Evolutionary conservation across 2,329 filamentous ascomycete species (phyloP).

Genomic region (Cladorrhinum sp.): DNA sequence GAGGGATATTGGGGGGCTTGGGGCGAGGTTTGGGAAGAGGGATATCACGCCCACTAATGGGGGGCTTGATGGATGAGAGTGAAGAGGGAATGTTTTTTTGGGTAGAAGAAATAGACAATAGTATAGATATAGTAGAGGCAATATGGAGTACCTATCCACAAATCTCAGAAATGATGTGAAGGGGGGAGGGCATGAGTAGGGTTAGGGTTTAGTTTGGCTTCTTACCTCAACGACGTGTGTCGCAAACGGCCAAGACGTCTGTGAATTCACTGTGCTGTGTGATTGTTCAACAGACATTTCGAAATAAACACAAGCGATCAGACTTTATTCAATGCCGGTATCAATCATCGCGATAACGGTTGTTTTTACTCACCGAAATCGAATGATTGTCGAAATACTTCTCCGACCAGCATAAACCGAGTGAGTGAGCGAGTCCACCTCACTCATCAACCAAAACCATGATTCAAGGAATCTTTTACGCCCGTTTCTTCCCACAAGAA

Average conservation of each 20-base stretch:
- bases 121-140: neutral
- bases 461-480: constrained; percentile 71
- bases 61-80: constrained; percentile 16
- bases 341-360: too few species aligned
- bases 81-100: neutral
- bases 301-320: too few species aligned
- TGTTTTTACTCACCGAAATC: too few species aligned
- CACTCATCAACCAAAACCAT: constrained; percentile 37
- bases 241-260: neutral
- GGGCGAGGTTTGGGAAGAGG: constrained; percentile 67
- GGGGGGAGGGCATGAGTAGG: neutral
- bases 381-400: too few species aligned
- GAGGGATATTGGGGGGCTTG: constrained; percentile 75
- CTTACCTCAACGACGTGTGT: neutral
- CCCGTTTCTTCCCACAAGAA: constrained; percentile 64
- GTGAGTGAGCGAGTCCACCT: too few species aligned
- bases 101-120: neutral
- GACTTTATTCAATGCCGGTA: too few species aligned
- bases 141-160: neutral
- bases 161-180: neutral
- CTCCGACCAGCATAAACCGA: too few species aligned
- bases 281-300: too few species aligned
- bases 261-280: neutral
- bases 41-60: constrained; percentile 40
- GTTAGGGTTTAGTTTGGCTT: constrained; percentile 17